phyloP scores from a whole-genome alignment of 2,329 filamentous ascomycete species.

The Trichoderma breve region DNA sequence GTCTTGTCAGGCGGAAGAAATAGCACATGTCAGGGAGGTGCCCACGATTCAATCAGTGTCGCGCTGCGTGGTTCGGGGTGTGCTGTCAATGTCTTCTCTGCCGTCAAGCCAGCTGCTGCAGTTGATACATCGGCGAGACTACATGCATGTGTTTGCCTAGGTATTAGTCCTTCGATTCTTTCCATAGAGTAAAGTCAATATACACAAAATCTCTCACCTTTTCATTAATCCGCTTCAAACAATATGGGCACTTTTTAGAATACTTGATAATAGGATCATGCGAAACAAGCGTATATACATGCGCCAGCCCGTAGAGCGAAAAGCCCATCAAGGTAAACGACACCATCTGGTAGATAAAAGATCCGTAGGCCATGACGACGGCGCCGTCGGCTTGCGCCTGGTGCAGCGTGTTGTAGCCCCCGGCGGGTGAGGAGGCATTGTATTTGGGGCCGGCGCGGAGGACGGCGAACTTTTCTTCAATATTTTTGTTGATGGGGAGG shows the following conservation, averaged over 20 bases:
- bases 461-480: constrained; percentile 72
- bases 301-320: constrained; percentile 62
- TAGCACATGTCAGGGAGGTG: background rate
- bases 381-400: constrained; percentile 70
- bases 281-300: constrained; percentile 58
- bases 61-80: background rate
- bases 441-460: constrained; percentile 57
- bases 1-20: background rate
- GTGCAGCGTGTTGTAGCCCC: constrained; percentile 68
- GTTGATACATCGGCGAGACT: constrained; percentile 47
- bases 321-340: constrained; percentile 66
- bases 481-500: constrained; percentile 66
- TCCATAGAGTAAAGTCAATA: background rate
- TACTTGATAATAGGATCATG: constrained; percentile 70
- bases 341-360: constrained; percentile 62
- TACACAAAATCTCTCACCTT: constrained; percentile 48
- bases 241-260: constrained; percentile 66
- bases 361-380: constrained; percentile 67
- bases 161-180: background rate
- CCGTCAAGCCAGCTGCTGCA: constrained; percentile 54
- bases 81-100: constrained; percentile 39
- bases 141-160: no score
- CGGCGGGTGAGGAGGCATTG: constrained; percentile 39
- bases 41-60: background rate
- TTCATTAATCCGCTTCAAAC: constrained; percentile 60